These are phyloP conservation scores for Mucor ambiguus DNA, from an alignment of 371 early-diverging fungal genomes.

Conservation along the genomic window DNA sequence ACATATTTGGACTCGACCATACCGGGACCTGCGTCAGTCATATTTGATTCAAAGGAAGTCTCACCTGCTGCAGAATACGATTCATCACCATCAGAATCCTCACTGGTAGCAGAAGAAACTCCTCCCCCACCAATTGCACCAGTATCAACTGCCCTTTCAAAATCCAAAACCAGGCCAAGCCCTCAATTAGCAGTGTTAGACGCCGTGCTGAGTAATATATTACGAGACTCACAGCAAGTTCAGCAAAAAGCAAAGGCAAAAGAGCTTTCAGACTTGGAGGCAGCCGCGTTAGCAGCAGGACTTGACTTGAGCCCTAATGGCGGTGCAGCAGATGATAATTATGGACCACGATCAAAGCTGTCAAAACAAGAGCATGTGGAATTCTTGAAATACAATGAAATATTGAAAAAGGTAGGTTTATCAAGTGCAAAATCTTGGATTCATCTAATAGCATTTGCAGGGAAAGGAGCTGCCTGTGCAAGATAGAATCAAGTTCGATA, in stretches of 20 bases:
- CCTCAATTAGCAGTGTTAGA: conserved; percentile 4
- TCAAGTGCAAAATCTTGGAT: neutral
- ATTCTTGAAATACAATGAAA: neutral
- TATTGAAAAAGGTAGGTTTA: neutral
- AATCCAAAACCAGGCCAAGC: neutral
- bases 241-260: neutral
- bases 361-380: conserved; percentile 7
- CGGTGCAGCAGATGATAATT: neutral
- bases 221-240: neutral
- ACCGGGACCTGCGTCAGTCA: neutral
- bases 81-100: neutral
- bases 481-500: neutral
- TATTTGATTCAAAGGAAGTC: neutral
- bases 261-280: conserved; percentile 13
- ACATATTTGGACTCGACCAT: neutral
- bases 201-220: conserved; percentile 1
- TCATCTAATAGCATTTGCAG: neutral
- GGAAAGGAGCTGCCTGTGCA: neutral
- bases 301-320: neutral
- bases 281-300: conserved; percentile 17
- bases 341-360: conserved; percentile 1
- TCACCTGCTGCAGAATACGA: neutral
- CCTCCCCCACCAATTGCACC: neutral
- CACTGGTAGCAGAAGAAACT: neutral
- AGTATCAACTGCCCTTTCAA: neutral